Conservation (phyloP, 192 early-diverging fungal species). For the Coemansia sp. region DNA sequence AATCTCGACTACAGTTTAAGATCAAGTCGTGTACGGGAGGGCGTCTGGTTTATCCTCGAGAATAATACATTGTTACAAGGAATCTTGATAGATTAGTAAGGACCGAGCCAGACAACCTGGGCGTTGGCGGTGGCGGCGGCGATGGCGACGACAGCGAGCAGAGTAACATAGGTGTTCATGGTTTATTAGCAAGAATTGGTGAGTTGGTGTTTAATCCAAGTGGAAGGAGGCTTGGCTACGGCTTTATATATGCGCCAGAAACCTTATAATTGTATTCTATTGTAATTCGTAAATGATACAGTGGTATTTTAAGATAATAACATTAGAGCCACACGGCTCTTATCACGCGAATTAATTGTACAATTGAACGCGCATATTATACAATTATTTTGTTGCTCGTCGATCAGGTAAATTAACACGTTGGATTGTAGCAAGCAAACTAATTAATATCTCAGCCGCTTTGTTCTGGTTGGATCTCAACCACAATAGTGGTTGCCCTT, state of each 20-base stretch:
- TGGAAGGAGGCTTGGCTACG: neutral
- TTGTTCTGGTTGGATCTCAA: too few species aligned
- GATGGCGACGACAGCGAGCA: slow-evolving; percentile 18
- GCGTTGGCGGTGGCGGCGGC: slow-evolving; percentile 24
- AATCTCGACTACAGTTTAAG: neutral
- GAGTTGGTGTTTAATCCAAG: neutral
- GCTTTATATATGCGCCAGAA: too few species aligned
- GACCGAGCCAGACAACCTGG: slow-evolving; percentile 20
- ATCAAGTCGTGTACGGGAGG: neutral
- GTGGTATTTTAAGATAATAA: too few species aligned
- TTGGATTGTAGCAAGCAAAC: too few species aligned
- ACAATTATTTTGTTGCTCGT: too few species aligned
- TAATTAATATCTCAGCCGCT: too few species aligned
- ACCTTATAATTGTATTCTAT: too few species aligned
- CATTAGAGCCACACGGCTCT: too few species aligned
- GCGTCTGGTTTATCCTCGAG: neutral
- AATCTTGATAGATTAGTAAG: neutral
- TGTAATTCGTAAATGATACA: too few species aligned
- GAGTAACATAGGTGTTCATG: too few species aligned
- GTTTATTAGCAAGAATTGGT: neutral
- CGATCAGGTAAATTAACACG: neutral
- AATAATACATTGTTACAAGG: neutral
- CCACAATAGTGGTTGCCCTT: too few species aligned
- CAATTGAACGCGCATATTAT: neutral
- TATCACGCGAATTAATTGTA: too few species aligned